Evolutionary conservation across 768 basidiomycete species (phyloP), one percentile per base, ranked within the genome.

Genomic region (Naganishia friedmannii): DNA sequence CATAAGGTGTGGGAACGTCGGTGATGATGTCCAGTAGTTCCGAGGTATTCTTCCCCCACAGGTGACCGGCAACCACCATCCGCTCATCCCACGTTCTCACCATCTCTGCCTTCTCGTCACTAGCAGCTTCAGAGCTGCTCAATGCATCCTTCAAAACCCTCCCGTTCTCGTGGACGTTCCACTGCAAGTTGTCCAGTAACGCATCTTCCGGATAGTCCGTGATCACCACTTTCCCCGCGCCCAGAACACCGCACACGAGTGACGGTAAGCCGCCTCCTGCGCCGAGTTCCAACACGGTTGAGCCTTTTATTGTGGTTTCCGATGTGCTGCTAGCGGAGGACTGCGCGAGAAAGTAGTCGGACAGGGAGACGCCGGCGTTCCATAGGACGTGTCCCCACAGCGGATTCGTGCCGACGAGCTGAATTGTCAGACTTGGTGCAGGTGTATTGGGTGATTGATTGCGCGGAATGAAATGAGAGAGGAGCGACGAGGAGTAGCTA

Each of bases 261-360:
- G 90, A 87, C 0, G 96, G 96, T 7, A 98, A 83, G 2, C 88
- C 95, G 0, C 92, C 94, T 0, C 93, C 96, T 0, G 96, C 96
- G 0, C 96, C 96, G 0, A 98, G 86, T 79, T 99, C 96, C 0
- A 97, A 83, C 0, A 97, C 87, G 29, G 75, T 79, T 42, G 80
- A 83, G 7, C 81, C 80, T 0, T 73, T 21, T 80, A 74, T 3
- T 67, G 29, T 4, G 78, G 76, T 13, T 29, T 13, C 63, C 81
- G 73, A 10, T 75, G 53, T 77, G 75, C 77, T 51, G 48, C 23
- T 7, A 51, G 7, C 21, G n/a, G n/a, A n/a, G 48, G 48, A 4
- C 17, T 15, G 28, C 39, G 29, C 10, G 60, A 70, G 29, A 74
- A 80, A 53, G 75, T 80, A 67, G 66, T 72, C 56, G 31, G 67